These are phyloP conservation scores for Peziza echinospora DNA, from an alignment of 495 filamentous ascomycete genomes.

Conservation along the genomic window DNA sequence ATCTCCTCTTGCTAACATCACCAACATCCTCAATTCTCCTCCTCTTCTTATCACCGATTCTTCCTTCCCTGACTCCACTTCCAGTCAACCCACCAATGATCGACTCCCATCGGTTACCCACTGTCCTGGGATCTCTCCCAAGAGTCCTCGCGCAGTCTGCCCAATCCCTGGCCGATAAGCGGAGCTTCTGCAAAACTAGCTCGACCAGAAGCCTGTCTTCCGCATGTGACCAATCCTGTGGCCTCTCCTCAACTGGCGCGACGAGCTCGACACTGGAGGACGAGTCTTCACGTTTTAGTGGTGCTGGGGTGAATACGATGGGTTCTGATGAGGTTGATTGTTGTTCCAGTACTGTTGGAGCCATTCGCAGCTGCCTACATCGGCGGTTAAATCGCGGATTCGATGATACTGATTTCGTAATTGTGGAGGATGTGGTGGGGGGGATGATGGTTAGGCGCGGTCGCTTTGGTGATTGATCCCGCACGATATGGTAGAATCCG, in stretches of 20 bases:
- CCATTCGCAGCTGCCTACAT: slow-evolving; percentile 6
- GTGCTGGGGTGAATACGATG: slow-evolving; percentile 16
- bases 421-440: neutral
- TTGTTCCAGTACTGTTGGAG: slow-evolving; percentile 17
- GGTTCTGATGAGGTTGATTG: slow-evolving; percentile 15
- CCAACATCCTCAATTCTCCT: too few species aligned
- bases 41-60: slow-evolving; percentile 13
- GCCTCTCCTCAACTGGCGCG: slow-evolving; percentile 25
- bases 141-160: slow-evolving; percentile 53
- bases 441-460: neutral
- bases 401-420: neutral
- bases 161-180: slow-evolving; percentile 52
- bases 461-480: neutral
- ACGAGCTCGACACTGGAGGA: slow-evolving; percentile 21
- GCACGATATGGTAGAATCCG: neutral
- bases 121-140: slow-evolving; percentile 36
- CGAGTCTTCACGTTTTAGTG: slow-evolving; percentile 2
- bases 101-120: slow-evolving; percentile 45
- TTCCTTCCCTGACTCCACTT: slow-evolving; percentile 10
- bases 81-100: slow-evolving; percentile 27
- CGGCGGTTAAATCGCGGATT: neutral
- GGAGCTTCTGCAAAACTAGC: slow-evolving; percentile 52
- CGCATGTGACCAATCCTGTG: slow-evolving; percentile 37
- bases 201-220: slow-evolving; percentile 53
- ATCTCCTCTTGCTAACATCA: too few species aligned